Percentiles rank a stretch among this genome's conserved stretches.
phyloP scores from a whole-genome alignment of 495 filamentous ascomycete genomes.

The Bathelium albidoporum region DNA sequence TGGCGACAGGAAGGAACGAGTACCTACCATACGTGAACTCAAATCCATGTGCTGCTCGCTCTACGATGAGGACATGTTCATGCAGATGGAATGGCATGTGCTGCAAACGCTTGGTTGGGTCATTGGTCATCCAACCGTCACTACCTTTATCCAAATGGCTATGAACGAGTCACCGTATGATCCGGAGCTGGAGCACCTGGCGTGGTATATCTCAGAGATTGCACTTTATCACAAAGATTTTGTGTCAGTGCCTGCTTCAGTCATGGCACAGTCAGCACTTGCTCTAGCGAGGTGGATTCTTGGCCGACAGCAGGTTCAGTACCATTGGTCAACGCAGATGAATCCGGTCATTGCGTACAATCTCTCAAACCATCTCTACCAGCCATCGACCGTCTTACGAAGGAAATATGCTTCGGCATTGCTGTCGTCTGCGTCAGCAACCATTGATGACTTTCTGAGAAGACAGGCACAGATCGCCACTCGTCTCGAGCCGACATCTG shows the following conservation, averaged over 20 bases:
- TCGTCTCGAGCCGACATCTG: conserved; percentile 54
- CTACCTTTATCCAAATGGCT: conserved; percentile 76
- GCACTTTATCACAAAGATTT: conserved; percentile 94
- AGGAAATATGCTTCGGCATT: conserved; percentile 80
- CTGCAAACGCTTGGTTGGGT: conserved; percentile 95
- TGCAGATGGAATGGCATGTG: conserved; percentile 99
- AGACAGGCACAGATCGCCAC: conserved; percentile 66
- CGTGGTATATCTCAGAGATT: conserved; percentile 86
- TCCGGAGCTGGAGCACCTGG: conserved; percentile 85
- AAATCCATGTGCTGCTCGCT: conserved; percentile 98
- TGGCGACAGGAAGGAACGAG: conserved; percentile 93
- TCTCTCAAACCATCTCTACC: conserved; percentile 74
- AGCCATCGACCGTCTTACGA: conserved; percentile 73
- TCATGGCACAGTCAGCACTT: conserved; percentile 79
- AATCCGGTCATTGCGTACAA: conserved; percentile 69
- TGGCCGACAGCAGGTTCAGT: conserved; percentile 60
- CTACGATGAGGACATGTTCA: conserved; percentile 99
- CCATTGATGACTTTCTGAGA: conserved; percentile 75
- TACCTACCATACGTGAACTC: conserved; percentile 88
- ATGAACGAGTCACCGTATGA: conserved; percentile 53
- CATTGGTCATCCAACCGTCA: conserved; percentile 90
- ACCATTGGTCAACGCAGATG: conserved; percentile 73
- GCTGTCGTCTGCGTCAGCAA: conserved; percentile 69
- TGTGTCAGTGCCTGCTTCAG: conserved; percentile 76
- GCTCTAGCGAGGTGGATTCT: conserved; percentile 82